Percentiles rank a stretch among this genome's conserved stretches.
These are phyloP conservation scores for Suillus luteus DNA, from an alignment of 768 basidiomycete species.

Conservation along the genomic window DNA sequence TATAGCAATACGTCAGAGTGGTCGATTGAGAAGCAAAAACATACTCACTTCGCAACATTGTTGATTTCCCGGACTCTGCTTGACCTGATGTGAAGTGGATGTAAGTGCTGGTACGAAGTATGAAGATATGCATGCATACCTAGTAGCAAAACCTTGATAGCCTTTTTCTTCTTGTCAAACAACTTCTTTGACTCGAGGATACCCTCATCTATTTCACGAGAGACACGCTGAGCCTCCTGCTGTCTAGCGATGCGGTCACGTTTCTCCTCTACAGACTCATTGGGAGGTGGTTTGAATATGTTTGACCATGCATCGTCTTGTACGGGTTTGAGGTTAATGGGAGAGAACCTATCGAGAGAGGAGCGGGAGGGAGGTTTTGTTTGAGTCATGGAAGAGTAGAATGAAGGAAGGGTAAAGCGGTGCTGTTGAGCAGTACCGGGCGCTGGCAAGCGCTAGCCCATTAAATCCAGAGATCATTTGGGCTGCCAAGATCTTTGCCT, in stretches of 20 bases:
- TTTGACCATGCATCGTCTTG: conserved; percentile 28
- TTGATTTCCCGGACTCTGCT: conserved; percentile 35
- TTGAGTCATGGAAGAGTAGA: conserved; percentile 4
- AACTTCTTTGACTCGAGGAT: conserved; percentile 29
- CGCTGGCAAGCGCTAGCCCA: conserved; percentile 6
- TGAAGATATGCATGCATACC: conserved; percentile 11
- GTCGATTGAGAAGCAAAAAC: neutral
- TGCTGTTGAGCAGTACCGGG: neutral
- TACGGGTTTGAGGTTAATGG: neutral
- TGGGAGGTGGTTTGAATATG: conserved; percentile 20
- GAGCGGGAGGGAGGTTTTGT: neutral
- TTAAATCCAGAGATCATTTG: neutral
- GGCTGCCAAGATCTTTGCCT: conserved; percentile 3
- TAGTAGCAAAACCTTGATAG: conserved; percentile 32
- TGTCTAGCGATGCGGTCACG: conserved; percentile 18
- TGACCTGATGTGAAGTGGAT: conserved; percentile 22
- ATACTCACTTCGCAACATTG: conserved; percentile 30
- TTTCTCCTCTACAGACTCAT: conserved; percentile 17
- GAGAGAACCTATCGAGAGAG: neutral
- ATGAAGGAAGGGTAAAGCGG: neutral
- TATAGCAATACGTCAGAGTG: conserved; percentile 24
- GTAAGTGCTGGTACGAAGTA: neutral
- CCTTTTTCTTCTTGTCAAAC: conserved; percentile 28
- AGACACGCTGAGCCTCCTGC: conserved; percentile 27
- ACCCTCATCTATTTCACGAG: conserved; percentile 30